These are phyloP conservation scores for Craterostigma plantagineum DNA, from an alignment of 257 asterid species.

Conservation along the genomic window DNA sequence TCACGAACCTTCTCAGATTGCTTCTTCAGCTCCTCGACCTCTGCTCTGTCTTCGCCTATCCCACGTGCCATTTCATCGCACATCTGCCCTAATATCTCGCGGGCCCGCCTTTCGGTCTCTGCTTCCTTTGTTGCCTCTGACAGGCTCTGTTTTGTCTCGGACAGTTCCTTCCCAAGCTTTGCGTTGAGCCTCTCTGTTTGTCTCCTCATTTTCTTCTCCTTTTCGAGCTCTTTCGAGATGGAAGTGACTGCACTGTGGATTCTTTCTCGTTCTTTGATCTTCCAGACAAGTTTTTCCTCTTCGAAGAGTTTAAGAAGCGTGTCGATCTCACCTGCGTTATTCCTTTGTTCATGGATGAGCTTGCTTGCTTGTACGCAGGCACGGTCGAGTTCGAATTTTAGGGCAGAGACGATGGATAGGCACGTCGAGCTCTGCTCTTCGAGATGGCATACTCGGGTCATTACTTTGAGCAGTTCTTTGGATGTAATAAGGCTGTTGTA, in stretches of 20 bases:
- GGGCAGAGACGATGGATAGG: slow-evolving; percentile 49
- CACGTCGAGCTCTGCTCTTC: slow-evolving; percentile 42
- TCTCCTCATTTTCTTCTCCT: slow-evolving; percentile 67
- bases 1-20: slow-evolving; percentile 42
- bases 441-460: slow-evolving; percentile 32
- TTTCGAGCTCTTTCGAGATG: slow-evolving; percentile 46
- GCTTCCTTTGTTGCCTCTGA: slow-evolving; percentile 31
- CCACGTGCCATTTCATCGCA: slow-evolving; percentile 83
- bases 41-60: slow-evolving; percentile 71
- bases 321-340: slow-evolving; percentile 28
- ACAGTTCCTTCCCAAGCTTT: slow-evolving; percentile 73
- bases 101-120: slow-evolving; percentile 65
- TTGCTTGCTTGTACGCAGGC: slow-evolving; percentile 31
- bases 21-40: slow-evolving; percentile 62
- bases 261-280: slow-evolving; percentile 55
- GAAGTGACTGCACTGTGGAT: slow-evolving; percentile 38
- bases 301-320: slow-evolving; percentile 36
- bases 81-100: slow-evolving; percentile 65
- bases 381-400: slow-evolving; percentile 59
- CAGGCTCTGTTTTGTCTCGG: slow-evolving; percentile 41
- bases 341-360: slow-evolving; percentile 39
- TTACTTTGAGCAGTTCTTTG: slow-evolving; percentile 47
- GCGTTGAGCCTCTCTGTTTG: slow-evolving; percentile 83
- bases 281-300: slow-evolving; percentile 49
- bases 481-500: slow-evolving; percentile 57